Base-by-base conservation (phyloP, 2,329 filamentous ascomycete species). In the Thermoascus crustaceus region DNA sequence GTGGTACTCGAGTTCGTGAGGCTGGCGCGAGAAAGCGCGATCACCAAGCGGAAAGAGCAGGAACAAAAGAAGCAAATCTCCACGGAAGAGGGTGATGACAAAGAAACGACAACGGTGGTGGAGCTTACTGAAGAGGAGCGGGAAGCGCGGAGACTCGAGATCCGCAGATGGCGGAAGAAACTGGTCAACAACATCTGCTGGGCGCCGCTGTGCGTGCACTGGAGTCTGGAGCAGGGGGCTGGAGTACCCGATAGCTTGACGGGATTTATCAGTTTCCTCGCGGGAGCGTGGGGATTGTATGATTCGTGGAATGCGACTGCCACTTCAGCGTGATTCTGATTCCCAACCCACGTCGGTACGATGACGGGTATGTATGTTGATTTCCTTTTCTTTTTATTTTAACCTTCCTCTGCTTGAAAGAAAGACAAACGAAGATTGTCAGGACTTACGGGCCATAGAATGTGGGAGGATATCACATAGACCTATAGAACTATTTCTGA, bases 201-300 rank as follows among this genome's bases (percentile, higher is more conserved):
- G 78, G 77, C 83, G 37, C 86, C 88, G 20, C 67, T 94, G 55
- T 89, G 85, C 42, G 53, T 89, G 17, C 86, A 95, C 65, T 94
- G 84, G 81, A 82, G 85, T 50, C 58, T 80, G 25, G 77, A 83
- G 41, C 66, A 74, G 38, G 85, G 83, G 0, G 55, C 78, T 34
- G 60, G 59, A 7, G 58, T 84, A 36, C 70, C 71, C 22, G 74
- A 80, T 40, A 66, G 69, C 41, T 62, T 71, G 52, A 65, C 80
- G 17, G 79, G 77, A 1, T 49, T 75, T 16, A 63, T 77, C 34
- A 80, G 80, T 5, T 69, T 66, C 31, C 50, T 69, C 41, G 70
- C 69, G 9, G 67, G 64, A 3, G 50, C 61, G 39, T 65, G 64
- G 53, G 63, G 61, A 8, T 51, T 71, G 36, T 55, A 53, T 39